These are phyloP conservation scores for Suillus brevipes DNA, from an alignment of 768 basidiomycete genomes.

Conservation along the genomic window DNA sequence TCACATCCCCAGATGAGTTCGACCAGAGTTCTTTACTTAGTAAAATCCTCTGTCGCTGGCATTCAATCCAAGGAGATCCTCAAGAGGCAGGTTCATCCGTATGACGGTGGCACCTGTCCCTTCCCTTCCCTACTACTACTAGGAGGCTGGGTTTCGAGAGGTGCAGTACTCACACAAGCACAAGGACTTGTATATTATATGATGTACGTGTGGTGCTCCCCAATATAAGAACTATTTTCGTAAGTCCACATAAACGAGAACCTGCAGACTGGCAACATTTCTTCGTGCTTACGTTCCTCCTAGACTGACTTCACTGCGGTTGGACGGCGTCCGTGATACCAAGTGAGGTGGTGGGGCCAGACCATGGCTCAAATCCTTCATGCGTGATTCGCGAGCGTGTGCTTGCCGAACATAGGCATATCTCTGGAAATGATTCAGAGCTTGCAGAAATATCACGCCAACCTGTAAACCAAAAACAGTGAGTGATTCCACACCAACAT, in stretches of 20 bases:
- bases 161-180: neutral
- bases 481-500: slow-evolving; percentile 9
- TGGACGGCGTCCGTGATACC: slow-evolving; percentile 43
- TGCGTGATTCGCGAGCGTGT: slow-evolving; percentile 56
- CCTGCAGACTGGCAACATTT: neutral
- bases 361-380: slow-evolving; percentile 34
- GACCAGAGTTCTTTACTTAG: neutral
- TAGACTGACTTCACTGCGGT: slow-evolving; percentile 47
- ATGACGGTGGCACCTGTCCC: slow-evolving; percentile 1
- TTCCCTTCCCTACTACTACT: neutral
- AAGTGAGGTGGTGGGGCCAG: slow-evolving; percentile 35
- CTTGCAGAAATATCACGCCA: slow-evolving; percentile 73
- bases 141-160: neutral
- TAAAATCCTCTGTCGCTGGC: neutral
- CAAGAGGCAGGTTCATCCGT: neutral
- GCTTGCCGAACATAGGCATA: slow-evolving; percentile 87
- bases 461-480: slow-evolving; percentile 47
- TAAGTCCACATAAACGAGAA: neutral
- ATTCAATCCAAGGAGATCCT: neutral
- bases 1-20: neutral
- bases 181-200: neutral
- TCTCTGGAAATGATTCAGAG: slow-evolving; percentile 86
- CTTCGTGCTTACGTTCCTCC: slow-evolving; percentile 29
- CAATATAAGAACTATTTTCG: no score
- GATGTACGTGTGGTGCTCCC: neutral